Conservation (phyloP, 257 asterid genomes). For the Gardenia jasminoides region DNA sequence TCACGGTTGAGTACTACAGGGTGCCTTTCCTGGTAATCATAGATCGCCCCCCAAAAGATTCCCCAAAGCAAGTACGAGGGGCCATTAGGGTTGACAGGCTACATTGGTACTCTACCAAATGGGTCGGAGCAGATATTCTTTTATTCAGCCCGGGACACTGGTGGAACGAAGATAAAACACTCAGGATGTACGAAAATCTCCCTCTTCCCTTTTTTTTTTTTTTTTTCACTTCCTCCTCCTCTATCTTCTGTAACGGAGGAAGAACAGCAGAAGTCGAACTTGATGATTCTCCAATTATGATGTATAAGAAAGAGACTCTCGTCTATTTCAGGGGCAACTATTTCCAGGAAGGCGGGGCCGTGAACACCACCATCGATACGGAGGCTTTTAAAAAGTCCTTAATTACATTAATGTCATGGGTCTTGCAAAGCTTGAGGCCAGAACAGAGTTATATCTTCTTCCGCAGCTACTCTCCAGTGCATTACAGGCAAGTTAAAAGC, state of each 20-base stretch:
- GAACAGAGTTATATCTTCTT: slow-evolving; percentile 52
- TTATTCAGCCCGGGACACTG: slow-evolving; percentile 87
- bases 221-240: too few species aligned
- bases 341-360: slow-evolving; percentile 61
- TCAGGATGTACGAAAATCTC: slow-evolving; percentile 42
- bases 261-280: neutral
- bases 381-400: slow-evolving; percentile 77
- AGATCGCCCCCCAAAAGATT: slow-evolving; percentile 52
- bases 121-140: slow-evolving; percentile 71
- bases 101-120: slow-evolving; percentile 70
- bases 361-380: slow-evolving; percentile 77
- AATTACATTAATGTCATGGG: slow-evolving; percentile 56
- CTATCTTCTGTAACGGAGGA: neutral
- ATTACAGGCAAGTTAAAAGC: slow-evolving; percentile 48
- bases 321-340: slow-evolving; percentile 63
- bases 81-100: slow-evolving; percentile 62
- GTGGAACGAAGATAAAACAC: slow-evolving; percentile 88
- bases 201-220: too few species aligned
- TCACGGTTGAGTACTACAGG: slow-evolving; percentile 80
- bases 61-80: slow-evolving; percentile 58
- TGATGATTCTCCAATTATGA: neutral
- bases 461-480: slow-evolving; percentile 86
- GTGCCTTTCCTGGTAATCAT: slow-evolving; percentile 65
- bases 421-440: slow-evolving; percentile 33
- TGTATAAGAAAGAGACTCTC: neutral